Conservation (phyloP, 2,329 filamentous ascomycete genomes). For the Ambrosiella xylebori region DNA sequence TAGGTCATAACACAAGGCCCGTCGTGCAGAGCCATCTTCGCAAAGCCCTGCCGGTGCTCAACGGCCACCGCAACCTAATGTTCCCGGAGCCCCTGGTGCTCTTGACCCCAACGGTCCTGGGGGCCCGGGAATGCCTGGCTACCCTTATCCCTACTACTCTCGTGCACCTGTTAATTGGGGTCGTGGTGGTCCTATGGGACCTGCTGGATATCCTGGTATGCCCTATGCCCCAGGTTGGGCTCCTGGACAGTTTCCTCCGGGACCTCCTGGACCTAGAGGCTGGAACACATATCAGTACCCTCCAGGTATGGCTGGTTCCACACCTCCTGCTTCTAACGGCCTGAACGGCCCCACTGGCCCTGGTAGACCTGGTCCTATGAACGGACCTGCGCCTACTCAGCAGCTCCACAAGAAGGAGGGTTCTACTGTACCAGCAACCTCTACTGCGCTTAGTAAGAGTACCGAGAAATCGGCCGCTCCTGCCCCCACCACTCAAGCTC, state of each 20-base stretch:
- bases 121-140: constrained; percentile 8
- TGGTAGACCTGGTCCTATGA: constrained; percentile 8
- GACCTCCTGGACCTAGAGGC: constrained; percentile 43
- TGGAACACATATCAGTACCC: constrained; percentile 45
- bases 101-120: constrained; percentile 1
- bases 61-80: not conserved
- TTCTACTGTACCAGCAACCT: constrained; percentile 19
- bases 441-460: not conserved
- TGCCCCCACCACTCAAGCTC: not conserved
- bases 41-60: not conserved
- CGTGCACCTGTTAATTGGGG: constrained; percentile 37
- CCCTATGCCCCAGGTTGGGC: constrained; percentile 66
- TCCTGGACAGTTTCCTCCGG: constrained; percentile 51
- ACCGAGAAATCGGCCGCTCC: not conserved
- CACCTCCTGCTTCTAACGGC: constrained; percentile 5
- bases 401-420: constrained; percentile 27
- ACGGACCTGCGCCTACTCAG: constrained; percentile 8
- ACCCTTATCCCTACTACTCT: constrained; percentile 22
- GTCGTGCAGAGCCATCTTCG: constrained; percentile 7
- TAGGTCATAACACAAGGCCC: constrained; percentile 9
- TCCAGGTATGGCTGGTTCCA: constrained; percentile 19
- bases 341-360: constrained; percentile 1
- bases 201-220: constrained; percentile 32
- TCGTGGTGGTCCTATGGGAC: constrained; percentile 28
- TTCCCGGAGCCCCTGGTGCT: constrained; percentile 7